Percentiles rank a stretch among this genome's conserved stretches.
Evolutionary conservation across 352 stramenopile species (phyloP).

Genomic region (Pythium phragmiticola): DNA sequence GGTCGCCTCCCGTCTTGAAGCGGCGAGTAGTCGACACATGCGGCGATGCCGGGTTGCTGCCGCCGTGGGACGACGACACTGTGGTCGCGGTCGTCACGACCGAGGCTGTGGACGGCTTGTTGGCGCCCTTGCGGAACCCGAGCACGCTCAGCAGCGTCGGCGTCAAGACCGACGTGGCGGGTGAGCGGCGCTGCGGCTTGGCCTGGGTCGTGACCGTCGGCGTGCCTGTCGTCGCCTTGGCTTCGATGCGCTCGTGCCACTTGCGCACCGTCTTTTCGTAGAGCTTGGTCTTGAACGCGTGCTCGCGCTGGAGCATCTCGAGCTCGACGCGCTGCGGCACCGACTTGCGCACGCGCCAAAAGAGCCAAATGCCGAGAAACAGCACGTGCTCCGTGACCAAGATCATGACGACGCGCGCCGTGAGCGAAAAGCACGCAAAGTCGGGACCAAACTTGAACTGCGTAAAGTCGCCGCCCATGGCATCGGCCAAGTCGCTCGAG

Average conservation of each 20-base stretch:
- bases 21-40: not conserved
- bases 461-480: slow-evolving; percentile 56
- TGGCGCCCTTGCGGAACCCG: slow-evolving; percentile 11
- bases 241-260: slow-evolving; percentile 8
- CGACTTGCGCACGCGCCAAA: slow-evolving; percentile 65
- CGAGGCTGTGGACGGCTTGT: slow-evolving; percentile 9
- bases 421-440: slow-evolving; percentile 75
- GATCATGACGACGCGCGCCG: slow-evolving; percentile 77
- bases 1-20: slow-evolving; percentile 1
- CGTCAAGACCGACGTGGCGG: not conserved
- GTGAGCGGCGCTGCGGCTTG: not conserved
- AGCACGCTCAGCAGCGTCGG: slow-evolving; percentile 14
- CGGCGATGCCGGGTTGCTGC: slow-evolving; percentile 1
- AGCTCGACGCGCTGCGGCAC: slow-evolving; percentile 63
- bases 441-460: slow-evolving; percentile 73
- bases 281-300: slow-evolving; percentile 70
- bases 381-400: slow-evolving; percentile 69
- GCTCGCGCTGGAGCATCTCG: slow-evolving; percentile 65
- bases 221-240: slow-evolving; percentile 3
- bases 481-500: slow-evolving; percentile 46
- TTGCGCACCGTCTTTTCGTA: slow-evolving; percentile 43
- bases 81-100: slow-evolving; percentile 13
- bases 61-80: slow-evolving; percentile 1
- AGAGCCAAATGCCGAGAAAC: slow-evolving; percentile 58
- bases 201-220: not conserved